A percentile compares a stretch with the other conserved stretches of the same genome.
Conservation (phyloP, 1,284 basidiomycete species). For the Tranzscheliella williamsii region DNA sequence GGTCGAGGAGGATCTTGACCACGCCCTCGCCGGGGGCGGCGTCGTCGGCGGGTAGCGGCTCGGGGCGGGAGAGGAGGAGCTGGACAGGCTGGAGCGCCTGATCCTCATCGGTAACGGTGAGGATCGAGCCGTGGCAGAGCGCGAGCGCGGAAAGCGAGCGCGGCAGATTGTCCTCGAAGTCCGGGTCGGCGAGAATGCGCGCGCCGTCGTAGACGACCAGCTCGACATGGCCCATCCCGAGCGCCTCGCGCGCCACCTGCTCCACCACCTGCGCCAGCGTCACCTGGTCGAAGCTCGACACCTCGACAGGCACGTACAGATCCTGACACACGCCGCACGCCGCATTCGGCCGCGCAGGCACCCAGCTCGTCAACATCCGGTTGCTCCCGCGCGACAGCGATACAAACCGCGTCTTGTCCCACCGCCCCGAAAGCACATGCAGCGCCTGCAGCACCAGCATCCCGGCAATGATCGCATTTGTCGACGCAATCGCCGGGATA, state of each 20-base stretch:
- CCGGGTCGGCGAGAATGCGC: slow-evolving; percentile 79
- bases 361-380: slow-evolving; percentile 29
- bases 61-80: slow-evolving; percentile 28
- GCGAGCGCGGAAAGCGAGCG: slow-evolving; percentile 74
- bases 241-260: slow-evolving; percentile 64
- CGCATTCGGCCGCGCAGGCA: slow-evolving; percentile 30
- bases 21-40: neutral
- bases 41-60: too few species aligned
- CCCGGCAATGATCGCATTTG: slow-evolving; percentile 95
- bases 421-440: slow-evolving; percentile 68
- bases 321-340: slow-evolving; percentile 83
- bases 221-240: slow-evolving; percentile 61
- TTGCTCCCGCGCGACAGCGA: slow-evolving; percentile 27
- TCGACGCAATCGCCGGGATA: slow-evolving; percentile 92
- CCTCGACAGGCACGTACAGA: slow-evolving; percentile 72
- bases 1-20: slow-evolving; percentile 4
- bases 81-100: slow-evolving; percentile 33
- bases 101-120: slow-evolving; percentile 86
- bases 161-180: slow-evolving; percentile 82
- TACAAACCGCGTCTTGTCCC: slow-evolving; percentile 34
- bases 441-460: slow-evolving; percentile 90
- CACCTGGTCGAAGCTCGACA: slow-evolving; percentile 69
- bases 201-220: slow-evolving; percentile 72
- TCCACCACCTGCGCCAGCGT: slow-evolving; percentile 75
- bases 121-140: slow-evolving; percentile 72